These are phyloP conservation scores for Melaleuca quinquenervia DNA, from an alignment of 345 rosid species.

Conservation along the genomic window DNA sequence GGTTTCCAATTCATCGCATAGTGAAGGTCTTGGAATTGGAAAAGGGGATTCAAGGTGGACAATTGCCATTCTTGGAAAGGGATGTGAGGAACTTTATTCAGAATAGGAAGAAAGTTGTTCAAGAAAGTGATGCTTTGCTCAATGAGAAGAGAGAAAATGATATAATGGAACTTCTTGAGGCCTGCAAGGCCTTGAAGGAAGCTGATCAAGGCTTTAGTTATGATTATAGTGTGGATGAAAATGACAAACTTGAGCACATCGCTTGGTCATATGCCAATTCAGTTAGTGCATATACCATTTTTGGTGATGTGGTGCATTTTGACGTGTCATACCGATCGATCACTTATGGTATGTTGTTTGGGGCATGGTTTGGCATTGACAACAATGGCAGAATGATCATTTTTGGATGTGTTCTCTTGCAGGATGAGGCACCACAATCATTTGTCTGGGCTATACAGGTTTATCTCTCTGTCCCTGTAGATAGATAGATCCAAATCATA, in stretches of 20 bases:
- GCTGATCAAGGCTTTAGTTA: slow-evolving; percentile 57
- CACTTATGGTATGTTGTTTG: slow-evolving; percentile 73
- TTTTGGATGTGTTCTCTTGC: slow-evolving; percentile 76
- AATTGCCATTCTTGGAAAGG: slow-evolving; percentile 85
- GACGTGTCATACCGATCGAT: slow-evolving; percentile 69
- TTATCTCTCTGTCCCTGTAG: slow-evolving; percentile 7
- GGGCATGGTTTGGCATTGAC: slow-evolving; percentile 73
- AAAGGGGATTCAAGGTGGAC: slow-evolving; percentile 78
- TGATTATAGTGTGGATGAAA: slow-evolving; percentile 57
- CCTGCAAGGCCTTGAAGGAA: slow-evolving; percentile 58
- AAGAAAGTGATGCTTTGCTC: slow-evolving; percentile 78
- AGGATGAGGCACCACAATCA: slow-evolving; percentile 58
- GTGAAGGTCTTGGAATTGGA: slow-evolving; percentile 81
- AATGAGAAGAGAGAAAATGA: slow-evolving; percentile 72
- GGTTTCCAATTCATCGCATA: slow-evolving; percentile 80
- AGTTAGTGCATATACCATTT: slow-evolving; percentile 40
- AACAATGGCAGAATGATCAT: slow-evolving; percentile 54
- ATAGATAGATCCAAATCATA: not conserved
- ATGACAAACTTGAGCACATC: slow-evolving; percentile 62
- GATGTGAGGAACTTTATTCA: slow-evolving; percentile 91
- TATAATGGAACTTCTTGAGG: slow-evolving; percentile 60
- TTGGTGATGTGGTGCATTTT: slow-evolving; percentile 71
- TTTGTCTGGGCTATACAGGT: slow-evolving; percentile 96
- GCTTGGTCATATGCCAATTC: slow-evolving; percentile 81
- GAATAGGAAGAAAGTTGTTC: slow-evolving; percentile 72